A percentile compares a stretch with the other conserved stretches of the same genome.
Conservation (phyloP, 768 basidiomycete genomes). For the Tricholoma bakamatsutake region DNA sequence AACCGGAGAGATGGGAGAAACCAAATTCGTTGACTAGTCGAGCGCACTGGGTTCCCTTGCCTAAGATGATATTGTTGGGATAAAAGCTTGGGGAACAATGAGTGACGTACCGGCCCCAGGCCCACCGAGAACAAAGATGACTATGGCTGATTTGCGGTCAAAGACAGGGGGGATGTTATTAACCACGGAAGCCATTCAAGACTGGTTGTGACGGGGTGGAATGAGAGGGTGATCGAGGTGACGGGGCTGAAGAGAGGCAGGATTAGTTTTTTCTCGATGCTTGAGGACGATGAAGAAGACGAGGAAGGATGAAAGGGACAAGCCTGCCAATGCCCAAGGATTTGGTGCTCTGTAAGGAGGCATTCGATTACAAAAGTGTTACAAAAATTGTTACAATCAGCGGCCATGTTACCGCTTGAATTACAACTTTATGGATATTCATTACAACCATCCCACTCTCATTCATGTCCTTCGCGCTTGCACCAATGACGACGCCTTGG, state of each 20-base stretch:
- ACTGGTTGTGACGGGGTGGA: slow-evolving; percentile 46
- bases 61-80: slow-evolving; percentile 33
- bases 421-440: slow-evolving; percentile 44
- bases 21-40: slow-evolving; percentile 77
- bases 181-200: slow-evolving; percentile 32
- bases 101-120: slow-evolving; percentile 77
- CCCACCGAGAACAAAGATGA: slow-evolving; percentile 94
- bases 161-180: slow-evolving; percentile 52
- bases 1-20: slow-evolving; percentile 93
- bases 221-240: slow-evolving; percentile 62
- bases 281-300: slow-evolving; percentile 53
- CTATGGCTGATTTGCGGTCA: slow-evolving; percentile 67
- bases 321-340: slow-evolving; percentile 53
- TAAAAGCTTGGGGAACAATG: background rate
- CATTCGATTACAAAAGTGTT: background rate
- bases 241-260: slow-evolving; percentile 55
- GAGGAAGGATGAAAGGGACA: slow-evolving; percentile 51
- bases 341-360: slow-evolving; percentile 41
- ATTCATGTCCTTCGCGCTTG: slow-evolving; percentile 61
- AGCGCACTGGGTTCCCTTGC: slow-evolving; percentile 94
- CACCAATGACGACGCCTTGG: slow-evolving; percentile 54
- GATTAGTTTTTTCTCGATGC: slow-evolving; percentile 48
- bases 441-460: slow-evolving; percentile 52
- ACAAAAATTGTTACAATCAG: slow-evolving; percentile 1
- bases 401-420: background rate